Percentiles rank a stretch among this genome's conserved stretches.
Conservation (phyloP, 2,329 filamentous ascomycete species). For the Fusarium multiceps region DNA sequence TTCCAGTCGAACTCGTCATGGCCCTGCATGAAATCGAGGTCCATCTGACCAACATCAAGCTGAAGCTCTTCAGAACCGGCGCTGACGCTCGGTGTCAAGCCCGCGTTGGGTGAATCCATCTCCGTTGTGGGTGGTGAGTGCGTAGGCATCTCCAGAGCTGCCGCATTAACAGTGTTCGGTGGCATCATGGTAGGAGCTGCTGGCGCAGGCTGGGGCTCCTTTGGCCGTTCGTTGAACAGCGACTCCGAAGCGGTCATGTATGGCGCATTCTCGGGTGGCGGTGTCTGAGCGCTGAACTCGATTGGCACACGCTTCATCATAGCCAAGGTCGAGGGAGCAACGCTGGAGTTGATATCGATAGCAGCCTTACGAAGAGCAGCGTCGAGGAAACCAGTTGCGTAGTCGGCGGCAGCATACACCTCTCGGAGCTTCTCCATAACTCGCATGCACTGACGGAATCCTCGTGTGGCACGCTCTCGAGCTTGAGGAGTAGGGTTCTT, state of each 20-base stretch:
- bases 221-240: constrained; percentile 51
- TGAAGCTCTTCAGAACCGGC: constrained; percentile 56
- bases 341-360: constrained; percentile 70
- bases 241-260: constrained; percentile 58
- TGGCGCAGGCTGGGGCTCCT: constrained; percentile 27
- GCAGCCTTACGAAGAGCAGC: constrained; percentile 89
- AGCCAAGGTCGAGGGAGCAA: constrained; percentile 48
- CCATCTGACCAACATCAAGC: constrained; percentile 52
- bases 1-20: constrained; percentile 67
- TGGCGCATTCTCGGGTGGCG: constrained; percentile 63
- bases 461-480: constrained; percentile 77
- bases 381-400: constrained; percentile 94
- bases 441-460: constrained; percentile 92
- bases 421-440: constrained; percentile 89
- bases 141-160: constrained; percentile 50
- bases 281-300: constrained; percentile 59
- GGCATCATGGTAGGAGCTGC: constrained; percentile 48
- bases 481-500: constrained; percentile 81
- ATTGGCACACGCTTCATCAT: constrained; percentile 53
- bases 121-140: constrained; percentile 60
- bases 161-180: constrained; percentile 54
- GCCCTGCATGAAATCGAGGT: constrained; percentile 60
- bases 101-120: constrained; percentile 52
- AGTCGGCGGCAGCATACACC: constrained; percentile 93
- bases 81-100: constrained; percentile 59